Evolutionary conservation across 2,329 filamentous ascomycete species (phyloP).

Genomic region (Beauveria sp.): DNA sequence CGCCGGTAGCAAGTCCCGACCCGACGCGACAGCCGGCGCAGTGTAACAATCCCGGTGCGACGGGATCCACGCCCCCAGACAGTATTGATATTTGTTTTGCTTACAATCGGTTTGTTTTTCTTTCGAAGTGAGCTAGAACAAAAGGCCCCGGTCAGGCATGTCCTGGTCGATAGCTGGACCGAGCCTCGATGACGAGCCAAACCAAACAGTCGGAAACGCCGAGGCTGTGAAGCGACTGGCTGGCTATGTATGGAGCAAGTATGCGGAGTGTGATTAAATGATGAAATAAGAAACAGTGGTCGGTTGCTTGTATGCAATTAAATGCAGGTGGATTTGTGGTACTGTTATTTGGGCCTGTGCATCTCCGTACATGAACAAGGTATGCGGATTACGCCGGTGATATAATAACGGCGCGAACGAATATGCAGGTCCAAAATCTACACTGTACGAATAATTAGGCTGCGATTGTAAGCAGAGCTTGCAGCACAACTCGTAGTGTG

Average conservation of each 20-base stretch:
- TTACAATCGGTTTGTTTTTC: neutral
- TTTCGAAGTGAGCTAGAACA: conserved; percentile 2
- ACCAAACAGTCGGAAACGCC: conserved; percentile 3
- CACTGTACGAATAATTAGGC: neutral
- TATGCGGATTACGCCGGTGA: neutral
- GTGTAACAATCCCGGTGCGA: too few species aligned
- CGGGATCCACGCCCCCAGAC: too few species aligned
- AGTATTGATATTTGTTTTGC: neutral
- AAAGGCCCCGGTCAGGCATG: neutral
- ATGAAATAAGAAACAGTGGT: neutral
- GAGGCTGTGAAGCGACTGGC: neutral
- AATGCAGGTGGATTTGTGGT: neutral
- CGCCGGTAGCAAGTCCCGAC: too few species aligned
- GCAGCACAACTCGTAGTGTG: neutral
- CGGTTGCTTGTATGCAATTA: neutral
- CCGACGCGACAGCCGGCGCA: too few species aligned
- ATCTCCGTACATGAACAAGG: neutral
- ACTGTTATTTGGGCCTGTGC: neutral
- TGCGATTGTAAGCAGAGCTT: neutral
- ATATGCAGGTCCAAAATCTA: neutral
- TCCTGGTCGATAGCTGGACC: neutral
- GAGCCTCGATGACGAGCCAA: neutral
- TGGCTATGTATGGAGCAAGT: neutral
- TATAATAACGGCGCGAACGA: neutral
- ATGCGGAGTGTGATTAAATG: neutral